Evolutionary conservation across 139 green algal genomes (phyloP), one percentile per base, ranked within the genome.

Genomic region (Asterochloris sp.): DNA sequence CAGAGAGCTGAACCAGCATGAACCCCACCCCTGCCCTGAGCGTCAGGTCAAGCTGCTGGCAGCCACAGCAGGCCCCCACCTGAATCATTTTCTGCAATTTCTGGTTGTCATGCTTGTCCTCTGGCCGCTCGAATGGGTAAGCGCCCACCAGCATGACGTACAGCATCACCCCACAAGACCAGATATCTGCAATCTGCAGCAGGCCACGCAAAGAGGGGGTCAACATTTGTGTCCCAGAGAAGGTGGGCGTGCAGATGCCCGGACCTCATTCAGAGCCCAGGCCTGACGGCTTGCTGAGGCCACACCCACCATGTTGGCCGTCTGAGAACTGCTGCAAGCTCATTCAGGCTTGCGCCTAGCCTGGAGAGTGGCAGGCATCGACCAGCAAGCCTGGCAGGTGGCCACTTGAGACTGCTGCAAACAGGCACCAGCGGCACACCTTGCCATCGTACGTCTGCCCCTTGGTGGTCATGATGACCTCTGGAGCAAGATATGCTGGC

Each of bases 81-180:
- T 87, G 84, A 19, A 87, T 99, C 85, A 91, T 90, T 62, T 87
- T 87, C 73, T 90, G 93, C 84, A 96, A 90, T 87, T 96, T 95
- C 80, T 96, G 91, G 73, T 91, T 91, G 88, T 97, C 94, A 71
- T 94, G 88, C 84, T 91, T 91, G 88, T 98, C 95, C 85, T 97
- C 94, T 29, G 94, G 93, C 78, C 94, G 89, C 93, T 99, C 97
- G 84, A 99, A 99, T 11, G 97, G 97, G 84, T 99, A 99, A 11
- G 92, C 92, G 11, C 88, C 89, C n/a, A 91, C 83, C 68, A 97
- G 84, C 97, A 99, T 99, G 23, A 99, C 96, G 85, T 98, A 99
- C 82, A 99, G 90, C 89, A 98, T 98, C 23, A 99, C 97, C 1
- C 97, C 97, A 86, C 94, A 98, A 4, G 91, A 97, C 97, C 97